A percentile compares a stretch with the other conserved stretches of the same genome.
Conservation (phyloP, 495 filamentous ascomycete genomes). For the Schizothecium vesticola region DNA sequence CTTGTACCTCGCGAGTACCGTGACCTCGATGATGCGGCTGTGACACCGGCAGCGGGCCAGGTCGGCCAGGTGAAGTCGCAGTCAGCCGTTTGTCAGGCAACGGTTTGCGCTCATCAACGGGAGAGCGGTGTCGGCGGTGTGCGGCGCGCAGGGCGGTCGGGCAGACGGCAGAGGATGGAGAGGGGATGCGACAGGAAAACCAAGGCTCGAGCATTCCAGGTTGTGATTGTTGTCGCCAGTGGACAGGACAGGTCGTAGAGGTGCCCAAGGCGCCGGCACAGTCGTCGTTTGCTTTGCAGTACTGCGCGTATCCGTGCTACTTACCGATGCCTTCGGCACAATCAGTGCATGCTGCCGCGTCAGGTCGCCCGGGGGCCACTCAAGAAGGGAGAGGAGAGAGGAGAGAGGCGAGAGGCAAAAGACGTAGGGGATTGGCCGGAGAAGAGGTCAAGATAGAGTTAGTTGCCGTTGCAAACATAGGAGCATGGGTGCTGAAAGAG, state of each 20-base stretch:
- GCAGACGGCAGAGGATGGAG: not conserved
- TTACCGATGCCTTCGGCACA: not conserved
- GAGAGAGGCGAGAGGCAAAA: not conserved
- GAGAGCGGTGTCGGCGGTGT: slow-evolving; percentile 13
- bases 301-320: not conserved
- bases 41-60: not conserved
- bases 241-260: not conserved
- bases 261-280: not conserved
- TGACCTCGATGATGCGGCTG: slow-evolving; percentile 4
- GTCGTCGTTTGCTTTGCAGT: not conserved
- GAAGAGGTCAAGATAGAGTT: slow-evolving; percentile 19
- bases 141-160: not conserved
- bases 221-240: not conserved
- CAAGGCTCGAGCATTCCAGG: not conserved
- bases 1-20: slow-evolving; percentile 1
- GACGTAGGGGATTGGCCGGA: slow-evolving; percentile 1
- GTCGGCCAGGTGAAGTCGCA: not conserved
- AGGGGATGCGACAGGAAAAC: not conserved
- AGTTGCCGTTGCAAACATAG: slow-evolving; percentile 12
- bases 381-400: not conserved
- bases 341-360: not conserved
- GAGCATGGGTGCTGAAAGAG: slow-evolving; percentile 13
- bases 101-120: not conserved
- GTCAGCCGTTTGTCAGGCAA: slow-evolving; percentile 12
- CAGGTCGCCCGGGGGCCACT: not conserved